These are phyloP conservation scores for Metroxylon sagu DNA, from an alignment of 176 grass and related monocot species.

Conservation along the genomic window DNA sequence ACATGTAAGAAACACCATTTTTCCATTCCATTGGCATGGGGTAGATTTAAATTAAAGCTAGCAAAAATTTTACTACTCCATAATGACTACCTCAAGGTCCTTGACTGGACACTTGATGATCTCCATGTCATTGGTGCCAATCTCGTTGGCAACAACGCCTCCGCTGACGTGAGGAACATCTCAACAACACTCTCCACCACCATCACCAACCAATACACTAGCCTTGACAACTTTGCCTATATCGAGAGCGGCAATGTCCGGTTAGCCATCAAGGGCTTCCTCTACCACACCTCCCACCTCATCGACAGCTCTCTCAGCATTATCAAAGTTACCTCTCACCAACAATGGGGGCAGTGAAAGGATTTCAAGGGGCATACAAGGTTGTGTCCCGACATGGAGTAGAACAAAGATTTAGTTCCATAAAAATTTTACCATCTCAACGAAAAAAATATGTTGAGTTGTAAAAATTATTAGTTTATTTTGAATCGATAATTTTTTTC, in stretches of 20 bases:
- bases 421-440: too few species aligned
- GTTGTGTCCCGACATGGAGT: slow-evolving; percentile 46
- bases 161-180: slow-evolving; percentile 26
- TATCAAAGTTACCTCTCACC: slow-evolving; percentile 41
- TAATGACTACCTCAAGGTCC: slow-evolving; percentile 55
- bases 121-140: slow-evolving; percentile 22
- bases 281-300: slow-evolving; percentile 39
- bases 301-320: slow-evolving; percentile 81
- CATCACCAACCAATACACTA: slow-evolving; percentile 80
- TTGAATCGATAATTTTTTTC: too few species aligned
- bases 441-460: too few species aligned
- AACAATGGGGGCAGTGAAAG: neutral
- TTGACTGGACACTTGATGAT: slow-evolving; percentile 53
- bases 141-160: slow-evolving; percentile 3
- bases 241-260: slow-evolving; percentile 21
- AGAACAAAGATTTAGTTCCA: too few species aligned
- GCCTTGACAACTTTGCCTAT: slow-evolving; percentile 56
- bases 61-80: slow-evolving; percentile 2
- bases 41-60: too few species aligned
- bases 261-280: slow-evolving; percentile 22
- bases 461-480: too few species aligned
- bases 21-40: too few species aligned
- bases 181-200: slow-evolving; percentile 56
- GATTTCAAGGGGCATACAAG: slow-evolving; percentile 52
- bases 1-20: too few species aligned